A percentile compares a stretch with the other conserved stretches of the same genome.
Conservation (phyloP, 352 stramenopile genomes). For the Globisporangium cystogenes region DNA sequence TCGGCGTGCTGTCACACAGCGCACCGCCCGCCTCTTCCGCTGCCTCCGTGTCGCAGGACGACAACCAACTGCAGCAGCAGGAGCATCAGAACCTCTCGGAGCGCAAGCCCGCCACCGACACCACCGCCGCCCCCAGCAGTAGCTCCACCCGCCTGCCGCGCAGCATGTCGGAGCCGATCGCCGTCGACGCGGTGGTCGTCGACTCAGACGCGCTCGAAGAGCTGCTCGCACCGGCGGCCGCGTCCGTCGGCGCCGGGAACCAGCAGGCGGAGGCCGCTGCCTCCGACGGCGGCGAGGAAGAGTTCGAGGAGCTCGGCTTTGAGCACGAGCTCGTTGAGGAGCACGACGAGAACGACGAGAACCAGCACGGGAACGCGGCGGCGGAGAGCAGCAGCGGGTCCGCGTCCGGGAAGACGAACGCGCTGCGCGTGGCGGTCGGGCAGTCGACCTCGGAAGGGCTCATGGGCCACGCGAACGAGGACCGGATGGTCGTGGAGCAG, state of each 20-base stretch:
- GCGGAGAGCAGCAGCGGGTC: background rate
- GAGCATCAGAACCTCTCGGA: background rate
- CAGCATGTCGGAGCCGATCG: constrained; percentile 1
- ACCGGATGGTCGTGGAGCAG: constrained; percentile 48
- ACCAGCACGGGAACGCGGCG: constrained; percentile 3
- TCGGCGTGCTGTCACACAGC: background rate
- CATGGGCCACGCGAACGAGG: constrained; percentile 64
- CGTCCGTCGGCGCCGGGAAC: background rate
- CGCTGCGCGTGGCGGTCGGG: constrained; percentile 35
- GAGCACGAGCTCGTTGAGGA: background rate
- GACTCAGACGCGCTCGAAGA: background rate
- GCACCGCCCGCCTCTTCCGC: background rate
- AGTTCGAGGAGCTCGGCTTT: constrained; percentile 11
- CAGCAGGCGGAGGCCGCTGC: background rate
- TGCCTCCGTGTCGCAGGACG: constrained; percentile 1
- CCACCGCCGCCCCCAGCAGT: background rate
- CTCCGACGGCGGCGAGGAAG: background rate
- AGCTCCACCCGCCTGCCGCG: background rate
- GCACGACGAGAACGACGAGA: constrained; percentile 8
- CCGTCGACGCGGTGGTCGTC: background rate
- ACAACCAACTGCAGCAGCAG: background rate
- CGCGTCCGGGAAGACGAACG: constrained; percentile 17
- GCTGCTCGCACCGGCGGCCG: background rate
- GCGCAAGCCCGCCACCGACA: background rate
- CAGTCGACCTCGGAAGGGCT: constrained; percentile 35